These are phyloP conservation scores for Apiotrichum mycotoxinovorans DNA, from an alignment of 1,284 basidiomycete genomes.

Conservation along the genomic window DNA sequence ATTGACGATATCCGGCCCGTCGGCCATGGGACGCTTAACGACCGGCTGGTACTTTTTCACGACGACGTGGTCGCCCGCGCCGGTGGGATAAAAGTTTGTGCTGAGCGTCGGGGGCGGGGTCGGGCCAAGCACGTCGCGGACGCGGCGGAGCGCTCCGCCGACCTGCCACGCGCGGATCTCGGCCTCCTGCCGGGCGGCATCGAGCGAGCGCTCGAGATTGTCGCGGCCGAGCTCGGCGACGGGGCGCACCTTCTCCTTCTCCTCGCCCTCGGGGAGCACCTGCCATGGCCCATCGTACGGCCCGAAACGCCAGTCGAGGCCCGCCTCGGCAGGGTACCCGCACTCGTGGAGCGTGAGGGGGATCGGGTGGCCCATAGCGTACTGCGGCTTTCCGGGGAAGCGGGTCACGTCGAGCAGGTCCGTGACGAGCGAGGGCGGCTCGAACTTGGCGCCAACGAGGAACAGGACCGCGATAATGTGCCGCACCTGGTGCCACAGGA, in stretches of 20 bases:
- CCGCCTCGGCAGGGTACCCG: conserved; percentile 63
- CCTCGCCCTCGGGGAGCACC: conserved; percentile 16
- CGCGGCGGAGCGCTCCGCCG: conserved; percentile 43
- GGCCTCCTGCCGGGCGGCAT: conserved; percentile 37
- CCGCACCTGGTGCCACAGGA: conserved; percentile 95
- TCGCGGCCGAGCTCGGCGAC: conserved; percentile 30
- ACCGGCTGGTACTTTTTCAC: conserved; percentile 64
- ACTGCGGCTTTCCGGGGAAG: conserved; percentile 74
- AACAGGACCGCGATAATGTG: conserved; percentile 93
- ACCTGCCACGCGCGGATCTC: conserved; percentile 60
- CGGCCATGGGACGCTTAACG: conserved; percentile 62
- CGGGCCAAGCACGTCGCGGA: conserved; percentile 18
- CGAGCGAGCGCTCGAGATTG: conserved; percentile 38
- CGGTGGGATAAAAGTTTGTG: conserved; percentile 60
- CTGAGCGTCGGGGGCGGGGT: not conserved
- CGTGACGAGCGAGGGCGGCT: conserved; percentile 67
- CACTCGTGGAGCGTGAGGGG: conserved; percentile 93
- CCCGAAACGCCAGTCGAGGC: conserved; percentile 70
- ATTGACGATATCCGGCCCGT: conserved; percentile 69
- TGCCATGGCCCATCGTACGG: conserved; percentile 47
- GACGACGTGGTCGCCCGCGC: conserved; percentile 65
- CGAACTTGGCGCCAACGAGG: conserved; percentile 78
- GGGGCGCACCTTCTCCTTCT: conserved; percentile 11
- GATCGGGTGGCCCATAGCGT: conserved; percentile 86
- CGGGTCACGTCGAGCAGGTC: conserved; percentile 64